Evolutionary conservation across 2,329 filamentous ascomycete species (phyloP), one percentile per base, ranked within the genome.

Genomic region (Neofusicoccum kwambonambiense): DNA sequence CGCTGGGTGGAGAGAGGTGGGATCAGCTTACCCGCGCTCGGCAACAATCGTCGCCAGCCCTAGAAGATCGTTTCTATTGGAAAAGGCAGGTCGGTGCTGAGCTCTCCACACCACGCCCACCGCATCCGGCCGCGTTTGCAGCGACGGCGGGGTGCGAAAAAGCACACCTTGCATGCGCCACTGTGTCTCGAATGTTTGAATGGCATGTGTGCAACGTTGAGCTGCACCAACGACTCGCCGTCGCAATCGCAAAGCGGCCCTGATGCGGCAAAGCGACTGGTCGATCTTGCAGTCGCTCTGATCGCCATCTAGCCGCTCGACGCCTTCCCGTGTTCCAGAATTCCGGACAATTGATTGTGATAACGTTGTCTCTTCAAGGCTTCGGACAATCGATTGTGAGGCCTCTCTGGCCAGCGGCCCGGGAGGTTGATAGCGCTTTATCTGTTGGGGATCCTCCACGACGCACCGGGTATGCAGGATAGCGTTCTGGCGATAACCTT

Each of bases 11-110:
- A 37, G 56, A 37, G 56, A 45, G 56, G 56, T 47, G 56, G 56
- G 56, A 60, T 60, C 56, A 47, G 56, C 56, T 47, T 60, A 47
- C 44, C 56, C 56, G 42, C 34, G 27, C 42, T 37, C 42, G 56
- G 56, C 56, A 60, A 47, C 42, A 60, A 60, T 60, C 56, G 56
- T 19, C 56, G 52, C 56, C 56, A 60, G 56, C 56, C 56, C 56
- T 60, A 60, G 56, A 17, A 47, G 56, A 60, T 60, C 56, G 27
- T 37, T 31, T 47, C 41, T 60, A 60, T 60, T 60, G 56, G 56
- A 49, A 60, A 34, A 35, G 42, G 22, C 41, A 60, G 42, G 56
- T 60, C 56, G 56, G 56, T 60, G 56, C 56, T 27, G 27, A 4
- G n/a, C 56, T 60, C 56, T 47, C 56, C 56, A 60, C 56, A 60